Percentiles rank a stretch among this genome's conserved stretches.
Evolutionary conservation across 345 rosid species (phyloP).

Genomic region (Heritiera fomes): DNA sequence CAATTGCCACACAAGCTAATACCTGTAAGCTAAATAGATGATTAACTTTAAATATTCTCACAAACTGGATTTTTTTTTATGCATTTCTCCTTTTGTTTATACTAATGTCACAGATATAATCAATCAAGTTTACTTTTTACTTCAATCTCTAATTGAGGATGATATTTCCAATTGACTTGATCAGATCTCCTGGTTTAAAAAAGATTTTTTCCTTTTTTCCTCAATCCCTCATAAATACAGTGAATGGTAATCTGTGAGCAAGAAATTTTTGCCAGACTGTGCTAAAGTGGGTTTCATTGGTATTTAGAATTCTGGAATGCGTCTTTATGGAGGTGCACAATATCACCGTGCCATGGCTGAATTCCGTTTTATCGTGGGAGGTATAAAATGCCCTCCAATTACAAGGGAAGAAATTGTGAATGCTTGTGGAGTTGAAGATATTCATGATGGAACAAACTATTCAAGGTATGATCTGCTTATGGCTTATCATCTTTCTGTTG

Average conservation of each 20-base stretch:
- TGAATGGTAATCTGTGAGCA: neutral
- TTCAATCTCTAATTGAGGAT: neutral
- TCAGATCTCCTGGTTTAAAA: neutral
- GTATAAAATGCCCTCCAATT: conserved; percentile 86
- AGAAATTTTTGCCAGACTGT: neutral
- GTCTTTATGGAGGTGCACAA: conserved; percentile 96
- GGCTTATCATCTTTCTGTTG: conserved; percentile 10
- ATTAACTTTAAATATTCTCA: neutral
- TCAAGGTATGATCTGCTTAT: conserved; percentile 55
- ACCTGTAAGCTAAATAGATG: conserved; percentile 57
- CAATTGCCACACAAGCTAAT: conserved; percentile 85
- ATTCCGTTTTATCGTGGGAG: conserved; percentile 91
- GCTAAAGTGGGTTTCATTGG: conserved; percentile 11
- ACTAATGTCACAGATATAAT: neutral
- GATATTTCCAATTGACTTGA: conserved; percentile 1
- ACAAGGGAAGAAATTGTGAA: conserved; percentile 93
- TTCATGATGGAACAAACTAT: conserved; percentile 96
- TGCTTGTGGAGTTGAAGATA: conserved; percentile 97
- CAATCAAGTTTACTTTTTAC: neutral
- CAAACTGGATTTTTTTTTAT: conserved; percentile 16
- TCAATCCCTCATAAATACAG: neutral
- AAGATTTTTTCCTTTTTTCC: neutral
- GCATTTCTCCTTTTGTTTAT: conserved; percentile 16
- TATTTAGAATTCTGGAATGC: conserved; percentile 88
- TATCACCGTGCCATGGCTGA: conserved; percentile 98